Base-by-base conservation (phyloP, 2,329 filamentous ascomycete genomes). In the Apiospora phragmitis region DNA sequence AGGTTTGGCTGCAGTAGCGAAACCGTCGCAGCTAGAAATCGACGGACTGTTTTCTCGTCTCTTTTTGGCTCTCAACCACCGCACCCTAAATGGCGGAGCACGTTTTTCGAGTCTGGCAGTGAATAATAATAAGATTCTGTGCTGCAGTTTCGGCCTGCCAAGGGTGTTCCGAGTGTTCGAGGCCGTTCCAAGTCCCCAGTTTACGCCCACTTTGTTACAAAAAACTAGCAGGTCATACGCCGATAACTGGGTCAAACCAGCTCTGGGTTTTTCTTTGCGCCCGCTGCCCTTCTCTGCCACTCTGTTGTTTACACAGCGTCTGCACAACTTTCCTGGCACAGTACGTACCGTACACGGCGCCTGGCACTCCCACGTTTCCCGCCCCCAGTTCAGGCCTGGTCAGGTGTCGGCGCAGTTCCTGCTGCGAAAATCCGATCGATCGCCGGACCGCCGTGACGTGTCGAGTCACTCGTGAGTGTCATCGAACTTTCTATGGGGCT, bases 171-270 rank as follows among this genome's bases (percentile, higher is more conserved):
- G 65, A 47, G 42, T 32, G 65, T 67, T 67, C 65, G 42, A 67
- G 65, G 65, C 65, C 65, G 32, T 67, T 47, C 42, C 42, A 62
- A 62, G 55, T 35, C 55, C 35, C 55, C 55, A 62, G 32, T 62
- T n/a, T 12, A 14, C 26, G 21, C 45, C 65, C 65, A 67, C 65
- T 67, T 47, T 67, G 65, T 67, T 45, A 45, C 65, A 67, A 67
- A 62, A 67, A 67, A 67, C 65, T 67, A 67, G 65, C 65, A 67
- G 45, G 65, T 67, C 65, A 67, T 67, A 67, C 45, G 65, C 65
- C 42, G 42, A 45, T 67, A 67, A 67, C 65, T 67, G 65, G 65
- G 65, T 43, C 65, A 67, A 42, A 43, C 42, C 55, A 38, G 29
- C 32, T 12, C 55, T 62, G 55, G 55, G 55, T 62, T 62, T 59